A percentile compares a stretch with the other conserved stretches of the same genome.
Evolutionary conservation across 306 rosid genomes (phyloP).

Genomic region (Fagus crenata): DNA sequence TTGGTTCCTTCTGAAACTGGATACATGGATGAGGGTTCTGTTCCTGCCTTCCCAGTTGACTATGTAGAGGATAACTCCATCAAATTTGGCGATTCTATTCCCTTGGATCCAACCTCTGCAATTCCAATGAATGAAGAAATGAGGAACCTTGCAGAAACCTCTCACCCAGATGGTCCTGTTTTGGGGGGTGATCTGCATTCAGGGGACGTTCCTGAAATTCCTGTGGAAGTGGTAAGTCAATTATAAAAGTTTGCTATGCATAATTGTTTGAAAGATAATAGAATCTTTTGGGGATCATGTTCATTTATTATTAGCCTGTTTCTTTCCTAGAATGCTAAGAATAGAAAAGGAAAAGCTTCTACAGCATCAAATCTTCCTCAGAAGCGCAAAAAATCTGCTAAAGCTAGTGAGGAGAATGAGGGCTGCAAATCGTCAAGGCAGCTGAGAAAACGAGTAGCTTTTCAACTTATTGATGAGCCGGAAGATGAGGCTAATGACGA

Average conservation of each 20-base stretch:
- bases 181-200: conserved; percentile 45
- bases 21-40: conserved; percentile 9
- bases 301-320: conserved; percentile 14
- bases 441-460: conserved; percentile 42
- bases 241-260: neutral
- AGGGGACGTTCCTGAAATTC: conserved; percentile 33
- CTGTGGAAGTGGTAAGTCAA: conserved; percentile 38
- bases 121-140: conserved; percentile 47
- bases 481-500: conserved; percentile 34
- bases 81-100: conserved; percentile 28
- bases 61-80: conserved; percentile 40
- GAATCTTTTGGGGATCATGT: conserved; percentile 2
- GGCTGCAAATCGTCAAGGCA: conserved; percentile 46
- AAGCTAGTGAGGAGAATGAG: conserved; percentile 34
- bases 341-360: conserved; percentile 31
- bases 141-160: conserved; percentile 31
- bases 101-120: conserved; percentile 34
- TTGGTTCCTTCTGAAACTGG: conserved; percentile 21
- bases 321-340: conserved; percentile 39
- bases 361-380: conserved; percentile 27
- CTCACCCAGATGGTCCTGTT: conserved; percentile 32
- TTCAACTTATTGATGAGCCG: conserved; percentile 40
- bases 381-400: conserved; percentile 34
- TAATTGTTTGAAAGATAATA: neutral
- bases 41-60: conserved; percentile 31